These are phyloP conservation scores for Ottelia alismoides DNA, from an alignment of 106 monocot genomes.

Conservation along the genomic window DNA sequence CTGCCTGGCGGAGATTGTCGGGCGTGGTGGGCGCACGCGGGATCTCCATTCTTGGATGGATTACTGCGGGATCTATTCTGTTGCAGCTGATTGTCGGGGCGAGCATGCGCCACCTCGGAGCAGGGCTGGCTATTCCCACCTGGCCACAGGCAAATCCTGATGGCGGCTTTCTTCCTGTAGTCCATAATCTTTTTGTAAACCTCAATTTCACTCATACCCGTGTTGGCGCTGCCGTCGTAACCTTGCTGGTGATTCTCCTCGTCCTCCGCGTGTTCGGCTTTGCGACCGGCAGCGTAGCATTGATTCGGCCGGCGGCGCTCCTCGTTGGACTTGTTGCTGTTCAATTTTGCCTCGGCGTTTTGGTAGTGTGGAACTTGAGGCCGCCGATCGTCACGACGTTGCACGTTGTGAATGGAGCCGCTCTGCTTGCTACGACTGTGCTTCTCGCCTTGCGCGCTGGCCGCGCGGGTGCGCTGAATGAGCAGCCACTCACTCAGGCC, in stretches of 20 bases:
- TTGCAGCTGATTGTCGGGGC: not conserved
- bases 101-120: not conserved
- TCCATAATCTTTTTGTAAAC: not conserved
- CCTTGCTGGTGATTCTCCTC: not conserved
- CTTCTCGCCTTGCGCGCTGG: no score
- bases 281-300: not conserved
- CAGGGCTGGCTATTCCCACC: not conserved
- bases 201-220: not conserved
- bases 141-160: not conserved
- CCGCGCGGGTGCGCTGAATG: no score
- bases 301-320: no score
- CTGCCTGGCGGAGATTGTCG: not conserved
- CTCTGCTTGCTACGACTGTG: no score
- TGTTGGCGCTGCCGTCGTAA: not conserved
- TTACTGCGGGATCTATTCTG: not conserved
- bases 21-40: not conserved
- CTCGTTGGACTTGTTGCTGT: not conserved
- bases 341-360: no score
- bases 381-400: not conserved
- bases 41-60: not conserved
- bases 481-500: no score
- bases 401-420: not conserved
- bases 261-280: not conserved
- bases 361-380: not conserved
- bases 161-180: not conserved